phyloP scores from a whole-genome alignment of 371 early-diverging fungal species.

The Rozella allomycis region DNA sequence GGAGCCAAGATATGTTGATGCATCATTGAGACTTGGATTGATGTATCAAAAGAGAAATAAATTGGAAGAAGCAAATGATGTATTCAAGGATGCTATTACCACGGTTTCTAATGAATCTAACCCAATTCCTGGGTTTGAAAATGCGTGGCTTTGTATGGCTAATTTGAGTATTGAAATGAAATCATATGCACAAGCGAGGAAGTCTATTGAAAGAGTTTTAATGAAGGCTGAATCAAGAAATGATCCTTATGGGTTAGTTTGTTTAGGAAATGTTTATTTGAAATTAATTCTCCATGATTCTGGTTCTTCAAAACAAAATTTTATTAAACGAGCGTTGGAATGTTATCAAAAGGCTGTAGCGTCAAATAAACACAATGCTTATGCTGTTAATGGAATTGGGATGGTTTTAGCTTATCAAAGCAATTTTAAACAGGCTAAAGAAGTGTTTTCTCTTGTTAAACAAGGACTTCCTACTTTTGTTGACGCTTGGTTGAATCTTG shows the following conservation, averaged over 20 bases:
- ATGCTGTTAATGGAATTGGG: slow-evolving; percentile 54
- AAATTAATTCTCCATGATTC: slow-evolving; percentile 2
- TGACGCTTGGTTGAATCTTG: slow-evolving; percentile 3
- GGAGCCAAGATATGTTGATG: slow-evolving; percentile 48
- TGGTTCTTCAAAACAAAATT: neutral
- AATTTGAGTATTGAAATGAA: slow-evolving; percentile 30
- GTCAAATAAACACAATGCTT: slow-evolving; percentile 41
- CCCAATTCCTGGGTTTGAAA: no score
- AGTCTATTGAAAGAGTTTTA: slow-evolving; percentile 51
- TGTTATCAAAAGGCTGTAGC: slow-evolving; percentile 56
- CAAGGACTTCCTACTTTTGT: slow-evolving; percentile 4
- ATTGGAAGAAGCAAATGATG: slow-evolving; percentile 32
- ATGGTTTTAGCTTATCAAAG: slow-evolving; percentile 55
- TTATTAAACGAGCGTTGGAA: slow-evolving; percentile 40
- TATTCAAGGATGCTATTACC: slow-evolving; percentile 37
- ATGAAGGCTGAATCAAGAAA: slow-evolving; percentile 49
- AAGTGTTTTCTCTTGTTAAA: slow-evolving; percentile 47
- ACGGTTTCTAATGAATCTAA: slow-evolving; percentile 37
- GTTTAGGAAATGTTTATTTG: slow-evolving; percentile 59
- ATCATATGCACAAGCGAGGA: slow-evolving; percentile 34
- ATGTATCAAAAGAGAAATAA: slow-evolving; percentile 29
- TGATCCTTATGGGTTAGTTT: slow-evolving; percentile 51
- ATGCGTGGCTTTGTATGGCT: slow-evolving; percentile 50
- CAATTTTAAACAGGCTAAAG: slow-evolving; percentile 37
- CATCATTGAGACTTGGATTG: slow-evolving; percentile 50